A percentile compares a stretch with the other conserved stretches of the same genome.
phyloP scores from a whole-genome alignment of 176 grass and related monocot species.

The Aegilops speltoides region DNA sequence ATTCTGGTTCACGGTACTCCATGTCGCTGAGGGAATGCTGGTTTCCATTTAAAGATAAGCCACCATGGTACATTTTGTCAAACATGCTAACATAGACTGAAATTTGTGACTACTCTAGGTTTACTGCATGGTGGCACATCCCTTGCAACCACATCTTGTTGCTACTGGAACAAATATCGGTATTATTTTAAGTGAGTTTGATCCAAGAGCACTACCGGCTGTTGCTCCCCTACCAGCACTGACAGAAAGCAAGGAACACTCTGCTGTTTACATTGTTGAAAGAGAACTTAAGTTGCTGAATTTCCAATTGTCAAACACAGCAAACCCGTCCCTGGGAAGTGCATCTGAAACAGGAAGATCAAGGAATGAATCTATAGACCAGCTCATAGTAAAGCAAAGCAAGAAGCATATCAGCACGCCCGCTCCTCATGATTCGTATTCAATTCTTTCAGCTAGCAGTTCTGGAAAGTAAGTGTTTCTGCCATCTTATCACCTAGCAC shows the following conservation, averaged over 20 bases:
- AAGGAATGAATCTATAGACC: conserved; percentile 60
- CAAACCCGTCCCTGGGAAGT: conserved; percentile 75
- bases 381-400: conserved; percentile 80
- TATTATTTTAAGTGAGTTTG: conserved; percentile 97
- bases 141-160: conserved; percentile 95
- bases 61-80: conserved; percentile 16
- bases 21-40: not conserved
- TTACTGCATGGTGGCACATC: conserved; percentile 99
- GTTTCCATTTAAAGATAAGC: not conserved
- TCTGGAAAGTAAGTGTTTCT: conserved; percentile 87
- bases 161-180: conserved; percentile 99
- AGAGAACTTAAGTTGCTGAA: conserved; percentile 95
- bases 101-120: conserved; percentile 55
- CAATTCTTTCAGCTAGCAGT: conserved; percentile 83
- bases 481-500: not conserved
- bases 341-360: conserved; percentile 63
- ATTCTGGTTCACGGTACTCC: not conserved
- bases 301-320: conserved; percentile 85
- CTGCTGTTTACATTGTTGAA: conserved; percentile 95
- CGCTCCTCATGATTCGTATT: conserved; percentile 95
- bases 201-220: conserved; percentile 90
- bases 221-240: conserved; percentile 72
- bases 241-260: conserved; percentile 77
- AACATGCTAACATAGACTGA: conserved; percentile 30
- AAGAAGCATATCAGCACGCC: conserved; percentile 99